phyloP scores from a whole-genome alignment of 257 asterid genomes.

The Nicotiana tabacum region DNA sequence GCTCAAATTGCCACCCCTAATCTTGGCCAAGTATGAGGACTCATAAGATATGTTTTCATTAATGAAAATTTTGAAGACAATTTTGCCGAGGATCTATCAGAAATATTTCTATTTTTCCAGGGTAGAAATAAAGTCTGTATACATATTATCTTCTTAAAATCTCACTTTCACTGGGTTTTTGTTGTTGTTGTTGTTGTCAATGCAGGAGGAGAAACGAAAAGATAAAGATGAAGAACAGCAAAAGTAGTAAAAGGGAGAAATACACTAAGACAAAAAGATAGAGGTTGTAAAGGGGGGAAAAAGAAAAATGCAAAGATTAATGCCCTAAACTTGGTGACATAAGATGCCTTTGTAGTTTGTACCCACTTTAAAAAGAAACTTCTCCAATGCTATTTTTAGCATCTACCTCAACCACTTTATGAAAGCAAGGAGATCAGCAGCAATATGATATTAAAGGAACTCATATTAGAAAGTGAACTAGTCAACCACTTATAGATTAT shows the following conservation, averaged over 20 bases:
- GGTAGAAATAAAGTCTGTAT: no score
- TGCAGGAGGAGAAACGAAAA: not conserved
- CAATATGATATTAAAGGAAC: not conserved
- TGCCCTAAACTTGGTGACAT: not conserved
- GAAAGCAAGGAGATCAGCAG: not conserved
- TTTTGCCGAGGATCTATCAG: rapidly evolving
- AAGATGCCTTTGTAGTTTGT: not conserved
- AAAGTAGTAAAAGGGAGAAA: not conserved
- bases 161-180: no score
- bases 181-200: no score
- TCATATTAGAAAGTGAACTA: not conserved
- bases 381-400: not conserved
- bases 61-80: no score
- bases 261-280: not conserved
- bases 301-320: not conserved
- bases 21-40: not conserved
- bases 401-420: not conserved
- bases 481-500: not conserved
- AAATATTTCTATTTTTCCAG: no score
- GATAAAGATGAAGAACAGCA: not conserved
- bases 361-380: not conserved
- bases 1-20: no score
- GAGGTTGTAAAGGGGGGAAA: not conserved
- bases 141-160: rapidly evolving
- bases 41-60: no score